phyloP scores from a whole-genome alignment of 306 rosid species.

The Trichosanthes cucumerina region DNA sequence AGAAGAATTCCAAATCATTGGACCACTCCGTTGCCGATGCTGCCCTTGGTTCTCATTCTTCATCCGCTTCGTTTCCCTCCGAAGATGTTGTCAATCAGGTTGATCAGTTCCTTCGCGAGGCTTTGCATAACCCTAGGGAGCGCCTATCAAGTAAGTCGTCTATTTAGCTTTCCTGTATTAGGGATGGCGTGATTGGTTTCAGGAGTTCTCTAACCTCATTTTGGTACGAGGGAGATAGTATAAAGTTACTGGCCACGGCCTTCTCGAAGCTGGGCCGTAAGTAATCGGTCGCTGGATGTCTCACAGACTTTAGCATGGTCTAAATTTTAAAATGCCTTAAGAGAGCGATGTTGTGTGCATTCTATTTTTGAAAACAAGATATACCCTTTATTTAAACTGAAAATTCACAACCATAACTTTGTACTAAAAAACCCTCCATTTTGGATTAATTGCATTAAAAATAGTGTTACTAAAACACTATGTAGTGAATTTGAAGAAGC shows the following conservation, averaged over 20 bases:
- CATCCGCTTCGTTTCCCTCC: slow-evolving; percentile 15
- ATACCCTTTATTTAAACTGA: not conserved
- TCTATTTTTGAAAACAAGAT: not conserved
- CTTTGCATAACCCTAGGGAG: slow-evolving; percentile 92
- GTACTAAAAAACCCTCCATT: not conserved
- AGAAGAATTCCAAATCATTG: slow-evolving; percentile 28
- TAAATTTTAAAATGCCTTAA: not conserved
- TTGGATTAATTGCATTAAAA: not conserved
- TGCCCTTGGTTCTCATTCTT: not conserved
- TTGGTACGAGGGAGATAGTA: not conserved
- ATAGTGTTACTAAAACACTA: not conserved
- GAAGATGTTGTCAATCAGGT: slow-evolving; percentile 64
- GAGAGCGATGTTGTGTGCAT: not conserved
- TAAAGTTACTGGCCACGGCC: not conserved
- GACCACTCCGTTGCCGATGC: slow-evolving; percentile 8
- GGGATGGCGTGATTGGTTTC: not conserved
- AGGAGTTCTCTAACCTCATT: not conserved
- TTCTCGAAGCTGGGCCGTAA: not conserved
- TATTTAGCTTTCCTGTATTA: not conserved
- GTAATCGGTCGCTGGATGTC: not conserved
- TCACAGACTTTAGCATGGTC: not conserved
- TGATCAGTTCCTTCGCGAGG: slow-evolving; percentile 89
- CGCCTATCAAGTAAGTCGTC: slow-evolving; percentile 65
- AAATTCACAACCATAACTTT: not conserved
- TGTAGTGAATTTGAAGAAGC: not conserved